Evolutionary conservation across 208 protist genomes (phyloP).

Genomic region (Strigomonas culicis): DNA sequence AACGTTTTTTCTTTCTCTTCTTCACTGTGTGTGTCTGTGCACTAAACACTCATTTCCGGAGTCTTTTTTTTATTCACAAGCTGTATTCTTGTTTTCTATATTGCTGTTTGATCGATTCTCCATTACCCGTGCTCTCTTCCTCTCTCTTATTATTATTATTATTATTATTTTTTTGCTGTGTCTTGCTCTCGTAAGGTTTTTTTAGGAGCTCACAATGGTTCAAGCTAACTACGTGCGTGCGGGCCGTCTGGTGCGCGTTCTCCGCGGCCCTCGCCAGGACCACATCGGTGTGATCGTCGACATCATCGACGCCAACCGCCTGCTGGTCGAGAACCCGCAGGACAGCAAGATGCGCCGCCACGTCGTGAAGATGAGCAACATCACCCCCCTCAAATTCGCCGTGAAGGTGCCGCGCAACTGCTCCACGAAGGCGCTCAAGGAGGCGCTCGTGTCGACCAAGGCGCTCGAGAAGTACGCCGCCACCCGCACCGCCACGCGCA

Average conservation of each 20-base stretch:
- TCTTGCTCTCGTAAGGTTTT: conserved; percentile 21
- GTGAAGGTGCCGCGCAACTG: conserved; percentile 61
- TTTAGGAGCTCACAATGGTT: conserved; percentile 45
- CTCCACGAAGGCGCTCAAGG: conserved; percentile 76
- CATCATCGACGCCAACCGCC: conserved; percentile 88
- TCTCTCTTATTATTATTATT: conserved; percentile 12
- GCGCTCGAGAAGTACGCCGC: conserved; percentile 83
- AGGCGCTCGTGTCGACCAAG: conserved; percentile 59
- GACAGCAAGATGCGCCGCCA: conserved; percentile 90
- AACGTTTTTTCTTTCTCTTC: no score
- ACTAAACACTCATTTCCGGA: not conserved
- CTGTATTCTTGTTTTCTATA: not conserved
- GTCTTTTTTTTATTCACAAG: conserved; percentile 17
- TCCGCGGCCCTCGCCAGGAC: conserved; percentile 56
- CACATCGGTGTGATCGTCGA: conserved; percentile 75
- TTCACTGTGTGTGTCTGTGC: no score
- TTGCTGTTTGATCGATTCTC: not conserved
- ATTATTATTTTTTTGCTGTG: conserved; percentile 16
- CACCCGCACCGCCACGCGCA: conserved; percentile 71
- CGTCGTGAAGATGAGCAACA: conserved; percentile 87
- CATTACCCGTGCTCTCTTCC: conserved; percentile 5
- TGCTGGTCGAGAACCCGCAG: conserved; percentile 87
- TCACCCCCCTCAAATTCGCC: conserved; percentile 80
- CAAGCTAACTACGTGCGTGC: conserved; percentile 54
- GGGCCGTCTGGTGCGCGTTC: conserved; percentile 57